These are phyloP conservation scores for Pythium brassicae DNA, from an alignment of 352 stramenopile genomes.

Conservation along the genomic window DNA sequence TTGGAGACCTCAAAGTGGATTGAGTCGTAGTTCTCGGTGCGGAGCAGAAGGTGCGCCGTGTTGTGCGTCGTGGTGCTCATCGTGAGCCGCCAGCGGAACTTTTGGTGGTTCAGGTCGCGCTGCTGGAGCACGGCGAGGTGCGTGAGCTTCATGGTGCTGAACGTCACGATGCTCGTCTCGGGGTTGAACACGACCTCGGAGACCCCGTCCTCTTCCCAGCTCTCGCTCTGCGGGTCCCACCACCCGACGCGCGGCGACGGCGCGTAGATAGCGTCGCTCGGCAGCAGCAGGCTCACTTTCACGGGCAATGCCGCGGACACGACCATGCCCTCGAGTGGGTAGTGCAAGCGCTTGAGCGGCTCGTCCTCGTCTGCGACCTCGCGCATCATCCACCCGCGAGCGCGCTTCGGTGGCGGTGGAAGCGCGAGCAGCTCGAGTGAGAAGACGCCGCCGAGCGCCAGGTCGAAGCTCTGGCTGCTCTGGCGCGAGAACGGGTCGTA, in stretches of 20 bases:
- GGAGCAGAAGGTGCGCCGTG: constrained; percentile 43
- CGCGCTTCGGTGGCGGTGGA: constrained; percentile 59
- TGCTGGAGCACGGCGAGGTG: constrained; percentile 66
- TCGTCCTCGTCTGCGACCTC: constrained; percentile 45
- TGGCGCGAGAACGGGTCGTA: constrained; percentile 43
- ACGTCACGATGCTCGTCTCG: constrained; percentile 57
- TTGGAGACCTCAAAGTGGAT: constrained; percentile 73
- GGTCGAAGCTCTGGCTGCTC: constrained; percentile 26
- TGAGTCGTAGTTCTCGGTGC: constrained; percentile 42
- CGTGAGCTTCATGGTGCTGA: constrained; percentile 74
- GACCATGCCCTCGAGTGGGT: constrained; percentile 73
- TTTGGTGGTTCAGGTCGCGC: constrained; percentile 66
- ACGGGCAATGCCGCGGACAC: constrained; percentile 59
- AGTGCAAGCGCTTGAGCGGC: constrained; percentile 57
- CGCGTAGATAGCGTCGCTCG: constrained; percentile 45
- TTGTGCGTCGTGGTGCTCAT: constrained; percentile 41
- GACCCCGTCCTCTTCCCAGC: constrained; percentile 77
- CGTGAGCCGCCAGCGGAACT: constrained; percentile 52
- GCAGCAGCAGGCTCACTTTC: constrained; percentile 54
- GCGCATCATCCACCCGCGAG: constrained; percentile 73
- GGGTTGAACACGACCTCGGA: constrained; percentile 50
- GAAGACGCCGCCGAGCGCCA: constrained; percentile 62
- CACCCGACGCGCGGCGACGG: constrained; percentile 49
- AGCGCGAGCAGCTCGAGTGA: constrained; percentile 67
- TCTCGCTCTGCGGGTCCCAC: constrained; percentile 48